Percentiles rank a stretch among this genome's conserved stretches.
These are phyloP conservation scores for Kazachstania sp. DNA, from an alignment of 1,139 yeast species.

Conservation along the genomic window DNA sequence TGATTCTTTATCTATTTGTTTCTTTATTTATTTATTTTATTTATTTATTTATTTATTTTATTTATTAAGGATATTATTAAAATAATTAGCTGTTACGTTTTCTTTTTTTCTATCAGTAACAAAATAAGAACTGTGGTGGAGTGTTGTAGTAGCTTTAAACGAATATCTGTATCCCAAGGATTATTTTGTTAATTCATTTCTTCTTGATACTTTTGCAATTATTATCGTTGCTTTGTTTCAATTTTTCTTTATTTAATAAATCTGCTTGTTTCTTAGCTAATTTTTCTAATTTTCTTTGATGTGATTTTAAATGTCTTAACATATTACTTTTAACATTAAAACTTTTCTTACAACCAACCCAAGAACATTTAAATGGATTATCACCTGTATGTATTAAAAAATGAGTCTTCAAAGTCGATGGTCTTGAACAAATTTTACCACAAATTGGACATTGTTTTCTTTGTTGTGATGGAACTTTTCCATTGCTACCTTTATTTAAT, in stretches of 20 bases:
- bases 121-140: too few species aligned
- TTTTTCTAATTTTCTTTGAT: constrained; percentile 27
- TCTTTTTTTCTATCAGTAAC: too few species aligned
- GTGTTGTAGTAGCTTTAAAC: too few species aligned
- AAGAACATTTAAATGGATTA: constrained; percentile 69
- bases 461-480: not conserved
- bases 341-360: constrained; percentile 60
- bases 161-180: too few species aligned
- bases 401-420: constrained; percentile 76
- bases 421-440: constrained; percentile 72
- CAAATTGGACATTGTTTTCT: constrained; percentile 50
- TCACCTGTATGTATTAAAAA: constrained; percentile 84
- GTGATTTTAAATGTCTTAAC: constrained; percentile 68
- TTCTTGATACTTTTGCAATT: not conserved
- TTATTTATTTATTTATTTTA: too few species aligned
- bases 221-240: not conserved
- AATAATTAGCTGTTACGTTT: too few species aligned
- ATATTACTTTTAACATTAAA: constrained; percentile 76
- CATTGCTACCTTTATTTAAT: not conserved
- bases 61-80: too few species aligned
- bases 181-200: too few species aligned
- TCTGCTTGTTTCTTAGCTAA: constrained; percentile 3
- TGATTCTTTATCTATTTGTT: too few species aligned
- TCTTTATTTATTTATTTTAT: too few species aligned
- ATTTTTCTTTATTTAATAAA: not conserved